Conservation (phyloP, 140 eudicot species). For the Cichorium intybus region DNA sequence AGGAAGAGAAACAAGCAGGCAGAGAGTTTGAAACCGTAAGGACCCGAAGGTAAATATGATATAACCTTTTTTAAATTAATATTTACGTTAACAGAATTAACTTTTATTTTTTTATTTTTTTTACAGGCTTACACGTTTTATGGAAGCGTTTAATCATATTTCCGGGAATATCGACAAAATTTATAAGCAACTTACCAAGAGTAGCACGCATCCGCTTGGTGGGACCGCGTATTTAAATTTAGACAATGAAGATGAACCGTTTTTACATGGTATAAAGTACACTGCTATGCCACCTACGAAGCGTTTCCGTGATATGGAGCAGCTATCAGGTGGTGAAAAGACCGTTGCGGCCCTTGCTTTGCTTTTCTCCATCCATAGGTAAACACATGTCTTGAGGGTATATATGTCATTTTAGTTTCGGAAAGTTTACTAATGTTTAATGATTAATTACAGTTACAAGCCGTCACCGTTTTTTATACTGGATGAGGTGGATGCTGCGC, state of each 20-base stretch:
- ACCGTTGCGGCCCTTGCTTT: conserved; percentile 98
- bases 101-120: neutral
- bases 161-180: conserved; percentile 79
- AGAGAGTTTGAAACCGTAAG: conserved; percentile 59
- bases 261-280: conserved; percentile 81
- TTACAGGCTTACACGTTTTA: conserved; percentile 63
- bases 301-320: conserved; percentile 97
- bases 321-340: conserved; percentile 97
- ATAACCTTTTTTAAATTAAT: neutral
- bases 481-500: conserved; percentile 99
- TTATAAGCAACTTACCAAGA: conserved; percentile 88
- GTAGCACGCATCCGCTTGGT: conserved; percentile 85
- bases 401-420: neutral
- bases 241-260: conserved; percentile 93
- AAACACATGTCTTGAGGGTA: neutral
- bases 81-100: neutral
- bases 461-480: conserved; percentile 96
- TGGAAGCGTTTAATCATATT: conserved; percentile 87
- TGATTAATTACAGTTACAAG: conserved; percentile 55
- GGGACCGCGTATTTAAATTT: conserved; percentile 93
- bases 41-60: conserved; percentile 49
- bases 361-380: conserved; percentile 98
- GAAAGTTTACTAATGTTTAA: neutral
- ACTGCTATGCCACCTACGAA: conserved; percentile 99
- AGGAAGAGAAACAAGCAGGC: conserved; percentile 68